Evolutionary conservation across 2,329 filamentous ascomycete genomes (phyloP), one percentile per base, ranked within the genome.

Genomic region (Aspergillus proliferans): DNA sequence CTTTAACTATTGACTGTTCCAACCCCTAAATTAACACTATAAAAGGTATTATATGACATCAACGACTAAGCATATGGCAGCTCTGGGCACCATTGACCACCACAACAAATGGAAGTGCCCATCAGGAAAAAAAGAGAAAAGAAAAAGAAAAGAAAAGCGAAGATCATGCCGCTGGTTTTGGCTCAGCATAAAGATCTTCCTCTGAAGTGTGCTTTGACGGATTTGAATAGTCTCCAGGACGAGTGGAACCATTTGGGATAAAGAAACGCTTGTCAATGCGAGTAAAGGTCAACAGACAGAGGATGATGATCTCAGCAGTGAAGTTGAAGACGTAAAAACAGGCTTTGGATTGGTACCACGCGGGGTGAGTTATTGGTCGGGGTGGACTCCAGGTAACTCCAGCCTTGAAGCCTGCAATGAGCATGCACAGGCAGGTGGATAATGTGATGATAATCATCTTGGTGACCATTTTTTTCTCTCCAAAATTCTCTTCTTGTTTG

Each of bases 311-410:
- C 68, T 95, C 90, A 34, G 91, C 75, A 14, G 72, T 73, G 62
- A 87, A 94, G 70, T 88, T 87, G 73, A 93, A 87, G 62, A 83
- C 71, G 71, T 93, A 95, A 73, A 89, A 95, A 59, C 80, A 82
- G 1, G 83, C 79, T 64, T 85, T 87, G 60, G 73, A 73, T 59
- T 88, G 79, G 64, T 84, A 92, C 78, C 84, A 87, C 4, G 83
- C 84, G 2, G 86, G 82, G 49, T 81, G 39, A 9, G 41, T 71
- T 48, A 61, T 58, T 3, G 75, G 80, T 24, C 76, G 77, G 21
- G 71, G 70, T 0, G 73, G 62, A 48, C 74, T 73, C 67, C 77
- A 88, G 24, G 63, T 71, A 1, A 79, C 80, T 14, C 77, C 85
- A 26, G 80, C 74, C 33, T 88, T 80, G 71, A 88, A 91, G 14